Evolutionary conservation across 2,329 filamentous ascomycete species (phyloP).

Genomic region (Ophiostoma ulmi): DNA sequence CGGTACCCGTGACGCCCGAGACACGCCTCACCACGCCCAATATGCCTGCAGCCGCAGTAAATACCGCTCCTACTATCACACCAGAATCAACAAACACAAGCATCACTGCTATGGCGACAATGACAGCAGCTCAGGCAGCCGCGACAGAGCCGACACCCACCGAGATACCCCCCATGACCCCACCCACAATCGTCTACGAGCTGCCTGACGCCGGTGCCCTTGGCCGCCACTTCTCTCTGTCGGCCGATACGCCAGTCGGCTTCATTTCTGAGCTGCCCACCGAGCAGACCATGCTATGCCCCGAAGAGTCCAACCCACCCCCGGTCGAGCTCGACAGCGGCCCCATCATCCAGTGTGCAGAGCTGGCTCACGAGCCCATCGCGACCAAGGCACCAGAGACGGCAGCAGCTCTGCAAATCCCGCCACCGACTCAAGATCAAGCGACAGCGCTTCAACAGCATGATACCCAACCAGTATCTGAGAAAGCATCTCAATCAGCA

Average conservation of each 20-base stretch:
- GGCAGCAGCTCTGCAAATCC: background rate
- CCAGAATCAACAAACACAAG: slow-evolving; percentile 14
- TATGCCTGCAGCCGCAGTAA: background rate
- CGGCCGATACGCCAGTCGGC: slow-evolving; percentile 38
- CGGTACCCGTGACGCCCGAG: slow-evolving; percentile 2
- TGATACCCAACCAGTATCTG: background rate
- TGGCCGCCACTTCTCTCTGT: slow-evolving; percentile 29
- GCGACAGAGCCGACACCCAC: slow-evolving; percentile 16
- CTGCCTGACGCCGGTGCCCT: slow-evolving; percentile 31
- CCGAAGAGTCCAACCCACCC: slow-evolving; percentile 41
- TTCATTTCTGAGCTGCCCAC: slow-evolving; percentile 46
- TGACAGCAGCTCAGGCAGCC: slow-evolving; percentile 29
- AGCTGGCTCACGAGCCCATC: slow-evolving; percentile 38
- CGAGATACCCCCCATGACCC: slow-evolving; percentile 30
- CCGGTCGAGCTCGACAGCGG: slow-evolving; percentile 43
- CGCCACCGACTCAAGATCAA: background rate
- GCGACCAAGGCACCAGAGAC: slow-evolving; percentile 10
- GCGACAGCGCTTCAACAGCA: background rate
- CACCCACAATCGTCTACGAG: slow-evolving; percentile 26
- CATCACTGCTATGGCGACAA: background rate
- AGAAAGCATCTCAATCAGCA: background rate
- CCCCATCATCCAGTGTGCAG: slow-evolving; percentile 33
- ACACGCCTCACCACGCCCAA: slow-evolving; percentile 10
- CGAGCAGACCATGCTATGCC: slow-evolving; percentile 39
- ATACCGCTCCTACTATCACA: background rate